A percentile compares a stretch with the other conserved stretches of the same genome.
These are phyloP conservation scores for Candida xyloterini DNA, from an alignment of 805 yeast species.

Conservation along the genomic window DNA sequence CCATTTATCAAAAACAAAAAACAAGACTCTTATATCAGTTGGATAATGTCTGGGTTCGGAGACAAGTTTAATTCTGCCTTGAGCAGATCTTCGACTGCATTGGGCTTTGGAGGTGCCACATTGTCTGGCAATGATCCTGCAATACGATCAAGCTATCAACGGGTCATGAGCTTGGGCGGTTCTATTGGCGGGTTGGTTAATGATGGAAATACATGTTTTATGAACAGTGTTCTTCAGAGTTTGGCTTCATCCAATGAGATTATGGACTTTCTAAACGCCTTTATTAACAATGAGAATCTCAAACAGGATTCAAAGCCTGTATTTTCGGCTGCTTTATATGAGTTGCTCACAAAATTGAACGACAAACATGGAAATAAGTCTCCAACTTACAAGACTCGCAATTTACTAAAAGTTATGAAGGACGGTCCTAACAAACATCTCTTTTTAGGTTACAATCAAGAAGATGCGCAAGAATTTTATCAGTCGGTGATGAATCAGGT, in stretches of 20 bases:
- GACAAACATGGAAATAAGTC: conserved; percentile 49
- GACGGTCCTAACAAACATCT: conserved; percentile 77
- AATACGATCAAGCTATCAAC: conserved; percentile 18
- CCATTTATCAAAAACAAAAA: conserved; percentile 10
- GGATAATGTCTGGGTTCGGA: conserved; percentile 20
- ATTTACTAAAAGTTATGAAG: conserved; percentile 62
- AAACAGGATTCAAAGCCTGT: conserved; percentile 12
- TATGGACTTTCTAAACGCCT: conserved; percentile 50
- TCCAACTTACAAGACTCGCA: conserved; percentile 60
- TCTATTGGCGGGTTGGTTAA: conserved; percentile 81
- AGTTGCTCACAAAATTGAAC: conserved; percentile 55
- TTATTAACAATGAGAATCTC: conserved; percentile 24
- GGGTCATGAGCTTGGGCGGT: conserved; percentile 63
- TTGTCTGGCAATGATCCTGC: conserved; percentile 20
- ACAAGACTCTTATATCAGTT: neutral
- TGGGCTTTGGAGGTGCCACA: conserved; percentile 13
- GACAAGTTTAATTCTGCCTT: conserved; percentile 20
- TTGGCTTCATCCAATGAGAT: conserved; percentile 71
- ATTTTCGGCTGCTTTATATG: conserved; percentile 54
- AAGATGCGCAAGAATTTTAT: conserved; percentile 95
- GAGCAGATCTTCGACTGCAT: conserved; percentile 17
- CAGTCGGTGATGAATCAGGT: conserved; percentile 69
- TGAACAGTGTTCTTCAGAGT: conserved; percentile 86
- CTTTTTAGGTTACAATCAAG: conserved; percentile 84
- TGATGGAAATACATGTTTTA: conserved; percentile 92